Evolutionary conservation across 2,329 filamentous ascomycete species (phyloP), one percentile per base, ranked within the genome.

Genomic region (Alternaria gansuensis): DNA sequence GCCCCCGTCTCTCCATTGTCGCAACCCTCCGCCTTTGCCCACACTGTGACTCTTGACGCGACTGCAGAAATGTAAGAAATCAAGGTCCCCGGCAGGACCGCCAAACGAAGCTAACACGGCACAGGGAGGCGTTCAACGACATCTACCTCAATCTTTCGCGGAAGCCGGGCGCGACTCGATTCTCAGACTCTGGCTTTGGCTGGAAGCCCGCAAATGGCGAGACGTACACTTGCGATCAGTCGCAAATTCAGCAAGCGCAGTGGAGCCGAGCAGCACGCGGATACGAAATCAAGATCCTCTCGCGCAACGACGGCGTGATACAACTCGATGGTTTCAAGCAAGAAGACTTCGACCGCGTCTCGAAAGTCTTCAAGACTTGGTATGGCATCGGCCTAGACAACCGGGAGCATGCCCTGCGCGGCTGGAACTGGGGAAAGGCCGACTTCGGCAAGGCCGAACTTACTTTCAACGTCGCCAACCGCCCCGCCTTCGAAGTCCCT

Each of bases 351-450:
- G 95, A 99, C 67, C 91, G 95, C 54, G 82, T 97, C 13, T 86
- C 83, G 80, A 97, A 97, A 78, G 87, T 95, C 68, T 97, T 99
- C 85, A 98, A 97, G 82, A 91, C 94, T 74, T 98, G 94, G 92
- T 99, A 98, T 81, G 95, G 92, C 80, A 90, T 95, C 72, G 93
- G 89, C 71, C 85, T 99, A 59, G 93, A 98, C 77, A 91, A 87
- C 77, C 92, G 92, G 78, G 95, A 99, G 79, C 95, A 98, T 78
- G 93, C 95, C 24, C 83, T 99, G 59, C 88, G 95, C 69, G 95
- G 95, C 56, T 99, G 95, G 95, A 99, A 99, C 78, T 99, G 95
- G 96, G 95, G 95, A 72, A 99, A 98, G 81, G 92, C 92, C 65
- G 95, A 99, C 73, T 97, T 99, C 76, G 90, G 90, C 62, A 97